phyloP scores from a whole-genome alignment of 768 basidiomycete genomes.

The Vararia minispora region DNA sequence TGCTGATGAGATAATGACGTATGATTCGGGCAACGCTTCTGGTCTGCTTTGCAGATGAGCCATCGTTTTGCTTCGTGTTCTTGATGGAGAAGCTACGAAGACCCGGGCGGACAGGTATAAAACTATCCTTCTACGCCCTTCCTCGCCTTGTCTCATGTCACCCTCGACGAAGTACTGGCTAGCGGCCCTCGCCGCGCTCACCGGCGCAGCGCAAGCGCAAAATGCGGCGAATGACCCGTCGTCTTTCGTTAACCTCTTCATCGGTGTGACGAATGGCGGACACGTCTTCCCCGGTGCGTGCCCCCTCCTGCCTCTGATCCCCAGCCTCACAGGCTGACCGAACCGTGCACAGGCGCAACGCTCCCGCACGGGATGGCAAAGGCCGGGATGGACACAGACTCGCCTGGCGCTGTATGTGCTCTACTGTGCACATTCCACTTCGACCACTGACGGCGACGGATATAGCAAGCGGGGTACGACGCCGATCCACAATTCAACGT shows the following conservation, averaged over 20 bases:
- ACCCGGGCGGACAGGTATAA: too few relatives aligned
- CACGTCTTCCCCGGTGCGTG: constrained; percentile 52
- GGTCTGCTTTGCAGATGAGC: too few relatives aligned
- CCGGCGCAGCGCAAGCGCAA: too few relatives aligned
- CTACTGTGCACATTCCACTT: constrained; percentile 5
- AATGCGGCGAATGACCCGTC: constrained; percentile 18
- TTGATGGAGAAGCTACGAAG: too few relatives aligned
- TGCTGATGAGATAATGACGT: too few relatives aligned
- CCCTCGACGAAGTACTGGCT: too few relatives aligned
- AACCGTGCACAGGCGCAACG: constrained; percentile 36
- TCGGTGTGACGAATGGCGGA: constrained; percentile 54
- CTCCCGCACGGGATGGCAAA: constrained; percentile 65
- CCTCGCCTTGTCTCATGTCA: too few relatives aligned
- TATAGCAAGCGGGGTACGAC: constrained; percentile 33
- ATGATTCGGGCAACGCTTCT: too few relatives aligned
- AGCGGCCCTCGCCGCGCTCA: too few relatives aligned
- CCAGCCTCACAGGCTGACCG: neutral
- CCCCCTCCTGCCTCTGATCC: too few relatives aligned
- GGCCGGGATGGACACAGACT: constrained; percentile 56
- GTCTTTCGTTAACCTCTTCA: constrained; percentile 41
- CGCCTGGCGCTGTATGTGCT: constrained; percentile 40
- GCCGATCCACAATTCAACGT: constrained; percentile 23
- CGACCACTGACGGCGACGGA: constrained; percentile 14
- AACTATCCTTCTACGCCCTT: too few relatives aligned
- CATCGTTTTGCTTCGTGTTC: too few relatives aligned